Evolutionary conservation across 768 basidiomycete species (phyloP).

Genomic region (Amyloporia xantha): DNA sequence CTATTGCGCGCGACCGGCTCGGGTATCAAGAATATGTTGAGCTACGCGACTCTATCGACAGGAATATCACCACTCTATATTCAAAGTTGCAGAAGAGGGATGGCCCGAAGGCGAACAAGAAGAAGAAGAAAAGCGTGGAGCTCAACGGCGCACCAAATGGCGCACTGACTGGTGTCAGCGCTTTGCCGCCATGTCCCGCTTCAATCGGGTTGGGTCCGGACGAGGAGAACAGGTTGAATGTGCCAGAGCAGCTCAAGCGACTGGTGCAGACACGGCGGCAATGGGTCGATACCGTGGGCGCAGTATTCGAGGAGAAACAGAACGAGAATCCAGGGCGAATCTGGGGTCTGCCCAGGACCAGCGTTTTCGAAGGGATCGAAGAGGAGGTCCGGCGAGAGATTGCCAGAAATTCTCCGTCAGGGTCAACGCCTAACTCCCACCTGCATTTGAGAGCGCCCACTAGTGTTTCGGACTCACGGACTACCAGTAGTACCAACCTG

Average conservation of each 20-base stretch:
- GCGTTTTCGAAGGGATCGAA: constrained; percentile 71
- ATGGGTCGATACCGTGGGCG: constrained; percentile 75
- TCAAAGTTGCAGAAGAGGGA: constrained; percentile 80
- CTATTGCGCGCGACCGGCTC: constrained; percentile 78
- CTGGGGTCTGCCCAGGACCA: constrained; percentile 71
- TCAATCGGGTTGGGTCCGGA: constrained; percentile 65
- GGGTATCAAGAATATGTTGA: constrained; percentile 91
- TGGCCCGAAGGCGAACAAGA: constrained; percentile 57
- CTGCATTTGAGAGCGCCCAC: not conserved
- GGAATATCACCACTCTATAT: constrained; percentile 69
- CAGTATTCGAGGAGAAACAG: constrained; percentile 72
- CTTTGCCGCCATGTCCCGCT: constrained; percentile 59
- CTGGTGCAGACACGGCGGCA: constrained; percentile 70
- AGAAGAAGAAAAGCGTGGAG: constrained; percentile 61
- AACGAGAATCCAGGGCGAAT: constrained; percentile 55
- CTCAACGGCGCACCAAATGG: constrained; percentile 24
- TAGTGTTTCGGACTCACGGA: constrained; percentile 11
- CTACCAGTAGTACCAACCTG: constrained; percentile 16
- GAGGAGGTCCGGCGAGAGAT: constrained; percentile 46
- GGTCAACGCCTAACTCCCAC: constrained; percentile 6
- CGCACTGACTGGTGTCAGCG: constrained; percentile 21
- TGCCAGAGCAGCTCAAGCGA: constrained; percentile 62
- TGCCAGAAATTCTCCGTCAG: constrained; percentile 16
- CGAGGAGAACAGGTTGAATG: constrained; percentile 53
- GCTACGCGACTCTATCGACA: constrained; percentile 79